A percentile compares a stretch with the other conserved stretches of the same genome.
phyloP scores from a whole-genome alignment of 495 filamentous ascomycete genomes.

The Platismatia glauca region DNA sequence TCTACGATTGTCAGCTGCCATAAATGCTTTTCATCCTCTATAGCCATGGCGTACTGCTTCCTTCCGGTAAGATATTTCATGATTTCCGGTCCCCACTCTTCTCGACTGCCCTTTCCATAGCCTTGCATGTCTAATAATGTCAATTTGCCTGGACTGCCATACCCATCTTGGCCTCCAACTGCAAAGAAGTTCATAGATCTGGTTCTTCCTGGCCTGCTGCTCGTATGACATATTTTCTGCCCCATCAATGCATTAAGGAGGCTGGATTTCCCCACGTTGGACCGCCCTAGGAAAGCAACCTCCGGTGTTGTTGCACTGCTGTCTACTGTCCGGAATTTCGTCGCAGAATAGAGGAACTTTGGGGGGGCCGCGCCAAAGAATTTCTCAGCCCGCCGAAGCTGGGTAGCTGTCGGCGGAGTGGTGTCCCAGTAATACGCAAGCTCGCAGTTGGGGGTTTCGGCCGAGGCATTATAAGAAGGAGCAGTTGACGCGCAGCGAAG shows the following conservation, averaged over 20 bases:
- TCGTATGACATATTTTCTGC: conserved; percentile 51
- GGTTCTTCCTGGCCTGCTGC: conserved; percentile 67
- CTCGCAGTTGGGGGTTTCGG: neutral
- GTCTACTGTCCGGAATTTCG: conserved; percentile 60
- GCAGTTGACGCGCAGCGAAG: neutral
- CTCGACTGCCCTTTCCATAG: conserved; percentile 68
- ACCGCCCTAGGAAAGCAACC: conserved; percentile 72
- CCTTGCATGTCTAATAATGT: conserved; percentile 86
- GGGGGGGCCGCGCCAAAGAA: conserved; percentile 56
- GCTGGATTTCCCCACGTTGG: conserved; percentile 87
- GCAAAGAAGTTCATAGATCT: conserved; percentile 77
- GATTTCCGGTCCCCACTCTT: conserved; percentile 79
- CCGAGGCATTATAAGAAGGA: neutral
- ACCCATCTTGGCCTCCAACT: conserved; percentile 50
- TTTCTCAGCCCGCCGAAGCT: conserved; percentile 47
- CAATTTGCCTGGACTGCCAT: conserved; percentile 50
- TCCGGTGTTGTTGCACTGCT: conserved; percentile 36
- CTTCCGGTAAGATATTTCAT: conserved; percentile 69
- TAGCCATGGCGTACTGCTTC: conserved; percentile 41
- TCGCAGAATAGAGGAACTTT: conserved; percentile 58
- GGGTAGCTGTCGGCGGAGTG: conserved; percentile 39
- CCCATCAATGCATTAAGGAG: conserved; percentile 76
- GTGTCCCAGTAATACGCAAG: conserved; percentile 52
- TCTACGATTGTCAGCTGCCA: conserved; percentile 21
- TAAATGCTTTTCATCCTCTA: neutral